phyloP scores from a whole-genome alignment of 2,329 filamentous ascomycete genomes.

The Aureobasidium subglaciale region DNA sequence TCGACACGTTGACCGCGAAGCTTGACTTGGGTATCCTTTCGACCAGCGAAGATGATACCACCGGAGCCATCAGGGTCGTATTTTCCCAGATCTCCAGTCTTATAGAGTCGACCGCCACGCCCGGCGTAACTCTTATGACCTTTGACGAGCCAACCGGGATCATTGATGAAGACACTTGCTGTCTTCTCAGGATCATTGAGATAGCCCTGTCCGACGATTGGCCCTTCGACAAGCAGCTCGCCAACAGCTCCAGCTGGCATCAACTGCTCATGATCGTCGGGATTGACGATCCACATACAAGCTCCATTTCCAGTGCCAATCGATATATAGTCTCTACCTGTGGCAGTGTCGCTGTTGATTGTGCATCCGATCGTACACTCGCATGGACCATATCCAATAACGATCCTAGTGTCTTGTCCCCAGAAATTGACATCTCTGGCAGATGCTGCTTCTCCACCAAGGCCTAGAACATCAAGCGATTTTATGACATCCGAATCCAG shows the following conservation, averaged over 20 bases:
- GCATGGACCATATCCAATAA: conserved; percentile 41
- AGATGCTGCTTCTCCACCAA: conserved; percentile 38
- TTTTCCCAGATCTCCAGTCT: conserved; percentile 53
- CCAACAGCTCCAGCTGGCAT: conserved; percentile 40
- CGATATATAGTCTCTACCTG: conserved; percentile 14
- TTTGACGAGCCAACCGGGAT: conserved; percentile 21
- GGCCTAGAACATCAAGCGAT: conserved; percentile 36
- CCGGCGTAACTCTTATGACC: conserved; percentile 23
- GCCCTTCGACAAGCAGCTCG: conserved; percentile 42
- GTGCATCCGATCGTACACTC: conserved; percentile 27
- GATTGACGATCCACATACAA: conserved; percentile 28
- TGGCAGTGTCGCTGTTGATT: conserved; percentile 16
- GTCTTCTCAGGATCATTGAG: conserved; percentile 29
- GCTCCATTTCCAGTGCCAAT: conserved; percentile 19
- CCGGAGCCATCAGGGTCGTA: conserved; percentile 45
- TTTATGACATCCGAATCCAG: conserved; percentile 34
- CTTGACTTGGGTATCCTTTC: conserved; percentile 64
- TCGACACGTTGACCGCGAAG: conserved; percentile 60
- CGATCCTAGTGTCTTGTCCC: conserved; percentile 31
- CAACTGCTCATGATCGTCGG: conserved; percentile 23
- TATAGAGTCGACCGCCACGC: conserved; percentile 45
- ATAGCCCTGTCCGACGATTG: conserved; percentile 40
- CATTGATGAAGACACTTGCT: conserved; percentile 26
- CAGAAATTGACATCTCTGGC: conserved; percentile 32
- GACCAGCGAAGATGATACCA: conserved; percentile 52